These are phyloP conservation scores for Fusarium gaditjirri DNA, from an alignment of 2,329 filamentous ascomycete genomes.

Conservation along the genomic window DNA sequence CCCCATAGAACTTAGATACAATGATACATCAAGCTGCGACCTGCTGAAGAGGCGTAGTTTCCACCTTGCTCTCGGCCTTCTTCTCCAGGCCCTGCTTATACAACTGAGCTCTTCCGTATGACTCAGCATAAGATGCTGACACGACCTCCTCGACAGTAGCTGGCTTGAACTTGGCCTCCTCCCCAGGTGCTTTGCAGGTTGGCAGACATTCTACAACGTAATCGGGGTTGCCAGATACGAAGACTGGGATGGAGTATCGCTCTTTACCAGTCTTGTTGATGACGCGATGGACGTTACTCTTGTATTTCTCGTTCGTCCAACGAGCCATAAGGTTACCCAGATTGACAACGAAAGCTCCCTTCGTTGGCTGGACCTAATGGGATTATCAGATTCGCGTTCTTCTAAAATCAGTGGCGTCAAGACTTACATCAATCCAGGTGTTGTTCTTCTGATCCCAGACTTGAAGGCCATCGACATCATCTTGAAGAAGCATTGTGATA, in stretches of 20 bases:
- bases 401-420: fast-evolving
- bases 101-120: slow-evolving; percentile 47
- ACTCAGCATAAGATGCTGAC: slow-evolving; percentile 48
- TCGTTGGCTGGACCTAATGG: background rate
- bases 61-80: background rate
- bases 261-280: slow-evolving; percentile 62
- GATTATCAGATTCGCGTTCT: background rate
- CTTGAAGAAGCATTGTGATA: slow-evolving; percentile 66
- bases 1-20: too few relatives aligned
- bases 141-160: slow-evolving; percentile 49
- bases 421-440: slow-evolving; percentile 54
- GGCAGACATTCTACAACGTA: slow-evolving; percentile 1
- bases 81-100: slow-evolving; percentile 46
- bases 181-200: background rate
- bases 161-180: slow-evolving; percentile 44
- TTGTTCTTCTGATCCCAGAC: slow-evolving; percentile 58
- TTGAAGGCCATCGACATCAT: slow-evolving; percentile 61
- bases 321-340: slow-evolving; percentile 60
- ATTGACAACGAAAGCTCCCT: slow-evolving; percentile 60
- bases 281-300: slow-evolving; percentile 64
- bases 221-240: slow-evolving; percentile 61
- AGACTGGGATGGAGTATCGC: slow-evolving; percentile 67
- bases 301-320: slow-evolving; percentile 64
- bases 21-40: background rate
- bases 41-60: background rate